These are phyloP conservation scores for Juglanconis sp. DNA, from an alignment of 2,329 filamentous ascomycete genomes.

Conservation along the genomic window DNA sequence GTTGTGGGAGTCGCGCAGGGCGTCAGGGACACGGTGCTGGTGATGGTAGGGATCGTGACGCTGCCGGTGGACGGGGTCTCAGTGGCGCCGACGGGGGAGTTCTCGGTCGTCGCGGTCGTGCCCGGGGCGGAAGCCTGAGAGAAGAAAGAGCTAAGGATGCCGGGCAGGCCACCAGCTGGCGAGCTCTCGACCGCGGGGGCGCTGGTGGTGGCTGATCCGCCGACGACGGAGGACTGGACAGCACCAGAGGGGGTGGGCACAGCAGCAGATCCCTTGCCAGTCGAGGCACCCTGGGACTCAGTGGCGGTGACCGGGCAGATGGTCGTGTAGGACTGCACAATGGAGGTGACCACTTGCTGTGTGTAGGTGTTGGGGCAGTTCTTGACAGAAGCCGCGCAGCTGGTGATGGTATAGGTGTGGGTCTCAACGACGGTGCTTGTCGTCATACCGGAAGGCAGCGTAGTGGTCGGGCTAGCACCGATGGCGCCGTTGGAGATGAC, in stretches of 20 bases:
- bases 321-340: conserved; percentile 24
- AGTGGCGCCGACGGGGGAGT: conserved; percentile 3
- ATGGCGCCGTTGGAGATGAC: conserved; percentile 4
- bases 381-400: conserved; percentile 26
- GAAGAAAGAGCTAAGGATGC: not conserved
- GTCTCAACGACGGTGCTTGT: conserved; percentile 25
- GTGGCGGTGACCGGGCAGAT: conserved; percentile 25
- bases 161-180: not conserved
- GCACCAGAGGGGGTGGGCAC: not conserved
- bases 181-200: not conserved
- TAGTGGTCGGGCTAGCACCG: not conserved
- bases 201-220: not conserved
- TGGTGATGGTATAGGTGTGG: conserved; percentile 29
- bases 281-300: conserved; percentile 9
- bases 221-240: not conserved
- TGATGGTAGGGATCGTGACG: conserved; percentile 8
- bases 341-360: conserved; percentile 25
- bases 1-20: conserved; percentile 17
- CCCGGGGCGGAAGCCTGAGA: not conserved
- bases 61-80: not conserved
- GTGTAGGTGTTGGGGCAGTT: conserved; percentile 29
- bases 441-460: conserved; percentile 15
- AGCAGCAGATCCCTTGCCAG: not conserved
- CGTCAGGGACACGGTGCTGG: conserved; percentile 15
- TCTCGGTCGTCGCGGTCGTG: not conserved